Base-by-base conservation (phyloP, 768 basidiomycete genomes). In the Nidularia sp. region DNA sequence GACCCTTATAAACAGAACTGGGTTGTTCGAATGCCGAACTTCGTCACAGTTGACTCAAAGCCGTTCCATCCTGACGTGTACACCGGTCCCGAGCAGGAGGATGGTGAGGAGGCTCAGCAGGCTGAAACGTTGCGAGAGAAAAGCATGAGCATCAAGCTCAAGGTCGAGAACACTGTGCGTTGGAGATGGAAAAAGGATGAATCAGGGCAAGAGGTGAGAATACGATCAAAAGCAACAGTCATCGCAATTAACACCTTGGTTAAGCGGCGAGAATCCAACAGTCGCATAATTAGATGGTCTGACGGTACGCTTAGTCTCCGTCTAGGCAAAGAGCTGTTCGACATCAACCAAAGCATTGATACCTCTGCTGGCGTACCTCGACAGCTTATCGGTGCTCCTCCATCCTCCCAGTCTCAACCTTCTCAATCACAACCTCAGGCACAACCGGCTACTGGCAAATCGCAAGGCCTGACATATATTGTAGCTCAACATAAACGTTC, bases 11-110 rank as follows among this genome's bases (percentile, higher is more conserved):
- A 44, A 47, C 55, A 93, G 92, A 84, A 86, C 58, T 98, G 94
- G 94, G 87, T 93, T 49, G 83, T 96, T 51, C 85, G 91, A 41
- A 83, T 97, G 66, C 97, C 96, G n/a, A 91, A 90, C 63, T 97
- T 91, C 63, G 85, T 99, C 52, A 86, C 88, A 62, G 78, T 97
- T 48, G 91, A 95, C 60, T 80, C 91, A 1, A 88, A 88, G 56
- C 92, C 96, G 0, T 99, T 91, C 62, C 91, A 95, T 63, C 83
- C 86, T 9, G 86, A 93, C 51, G 87, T 86, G 0, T 94, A 93
- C 68, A 75, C 86, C 45, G 89, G 88, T 15, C 85, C 90, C 13
- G 91, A 93, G 60, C 85, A 89, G 33, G 89, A 90, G 33, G 84
- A 85, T 18, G 85, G 82, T 41, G 25, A 25, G 25, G 81, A 86